Percentiles rank a stretch among this genome's conserved stretches.
Evolutionary conservation across 768 basidiomycete species (phyloP).

Genomic region (Amanita pseudoporphyria): DNA sequence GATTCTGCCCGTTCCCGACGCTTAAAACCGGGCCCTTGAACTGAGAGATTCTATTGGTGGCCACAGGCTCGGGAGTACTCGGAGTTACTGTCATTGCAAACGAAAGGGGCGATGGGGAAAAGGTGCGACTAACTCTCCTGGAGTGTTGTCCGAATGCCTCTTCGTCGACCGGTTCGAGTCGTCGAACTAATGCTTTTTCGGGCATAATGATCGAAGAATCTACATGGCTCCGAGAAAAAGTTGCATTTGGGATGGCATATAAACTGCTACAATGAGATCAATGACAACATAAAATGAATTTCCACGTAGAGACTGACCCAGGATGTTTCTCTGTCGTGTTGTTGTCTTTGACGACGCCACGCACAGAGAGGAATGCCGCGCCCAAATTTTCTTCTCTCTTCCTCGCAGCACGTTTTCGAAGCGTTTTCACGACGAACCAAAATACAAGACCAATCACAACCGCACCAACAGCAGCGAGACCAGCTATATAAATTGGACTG

Average conservation of each 20-base stretch:
- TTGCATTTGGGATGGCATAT: conserved; percentile 3
- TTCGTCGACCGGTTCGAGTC: neutral
- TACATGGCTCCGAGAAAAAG: neutral
- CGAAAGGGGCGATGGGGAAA: neutral
- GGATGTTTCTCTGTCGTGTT: conserved; percentile 16
- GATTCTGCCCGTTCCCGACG: conserved; percentile 20
- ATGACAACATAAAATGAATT: neutral
- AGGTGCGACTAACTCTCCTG: conserved; percentile 14
- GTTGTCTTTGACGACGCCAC: conserved; percentile 33
- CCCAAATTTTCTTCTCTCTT: conserved; percentile 27
- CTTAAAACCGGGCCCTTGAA: conserved; percentile 17
- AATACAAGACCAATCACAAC: conserved; percentile 26
- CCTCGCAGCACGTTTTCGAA: conserved; percentile 28
- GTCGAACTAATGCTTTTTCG: conserved; percentile 2
- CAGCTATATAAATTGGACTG: conserved; percentile 35
- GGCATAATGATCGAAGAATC: conserved; percentile 3
- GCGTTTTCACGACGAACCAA: conserved; percentile 34
- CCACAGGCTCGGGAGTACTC: neutral
- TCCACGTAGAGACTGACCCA: conserved; percentile 14
- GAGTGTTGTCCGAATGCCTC: neutral
- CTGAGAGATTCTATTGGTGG: neutral
- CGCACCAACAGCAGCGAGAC: conserved; percentile 37
- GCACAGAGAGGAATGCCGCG: conserved; percentile 38
- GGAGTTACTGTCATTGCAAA: neutral
- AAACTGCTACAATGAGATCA: conserved; percentile 9